Evolutionary conservation across 495 filamentous ascomycete genomes (phyloP).

Genomic region (Neurospora sp.): DNA sequence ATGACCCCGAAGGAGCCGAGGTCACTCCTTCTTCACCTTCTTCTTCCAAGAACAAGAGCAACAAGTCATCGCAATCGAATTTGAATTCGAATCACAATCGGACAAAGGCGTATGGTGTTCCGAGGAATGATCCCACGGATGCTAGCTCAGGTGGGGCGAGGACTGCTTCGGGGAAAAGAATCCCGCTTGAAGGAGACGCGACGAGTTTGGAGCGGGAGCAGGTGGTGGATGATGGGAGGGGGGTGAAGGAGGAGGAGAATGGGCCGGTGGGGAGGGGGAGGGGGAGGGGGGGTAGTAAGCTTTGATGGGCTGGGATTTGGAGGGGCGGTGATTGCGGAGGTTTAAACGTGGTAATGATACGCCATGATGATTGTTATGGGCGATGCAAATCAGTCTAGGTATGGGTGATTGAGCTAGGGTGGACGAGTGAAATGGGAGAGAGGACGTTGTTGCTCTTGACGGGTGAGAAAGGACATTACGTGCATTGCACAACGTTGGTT

Average conservation of each 20-base stretch:
- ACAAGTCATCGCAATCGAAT: not conserved
- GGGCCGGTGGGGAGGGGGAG: too few species aligned
- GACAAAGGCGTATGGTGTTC: not conserved
- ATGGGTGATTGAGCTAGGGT: too few species aligned
- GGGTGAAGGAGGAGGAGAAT: not conserved
- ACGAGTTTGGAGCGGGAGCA: slow-evolving; percentile 1
- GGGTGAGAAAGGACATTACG: not conserved
- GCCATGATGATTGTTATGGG: too few species aligned
- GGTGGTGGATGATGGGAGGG: not conserved
- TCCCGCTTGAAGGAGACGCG: not conserved
- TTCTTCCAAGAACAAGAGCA: not conserved
- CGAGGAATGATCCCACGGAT: not conserved
- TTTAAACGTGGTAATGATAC: too few species aligned
- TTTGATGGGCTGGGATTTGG: too few species aligned
- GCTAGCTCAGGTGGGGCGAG: not conserved
- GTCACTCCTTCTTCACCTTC: not conserved
- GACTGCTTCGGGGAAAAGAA: not conserved
- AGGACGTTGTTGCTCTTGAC: too few species aligned
- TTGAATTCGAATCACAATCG: not conserved
- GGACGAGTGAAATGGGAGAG: too few species aligned
- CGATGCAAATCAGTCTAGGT: too few species aligned
- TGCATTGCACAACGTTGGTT: not conserved
- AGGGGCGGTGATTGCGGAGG: too few species aligned
- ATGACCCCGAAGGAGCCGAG: not conserved
- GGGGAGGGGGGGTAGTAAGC: too few species aligned